Evolutionary conservation across 2,329 filamentous ascomycete species (phyloP).

Genomic region (Penicillium sp.): DNA sequence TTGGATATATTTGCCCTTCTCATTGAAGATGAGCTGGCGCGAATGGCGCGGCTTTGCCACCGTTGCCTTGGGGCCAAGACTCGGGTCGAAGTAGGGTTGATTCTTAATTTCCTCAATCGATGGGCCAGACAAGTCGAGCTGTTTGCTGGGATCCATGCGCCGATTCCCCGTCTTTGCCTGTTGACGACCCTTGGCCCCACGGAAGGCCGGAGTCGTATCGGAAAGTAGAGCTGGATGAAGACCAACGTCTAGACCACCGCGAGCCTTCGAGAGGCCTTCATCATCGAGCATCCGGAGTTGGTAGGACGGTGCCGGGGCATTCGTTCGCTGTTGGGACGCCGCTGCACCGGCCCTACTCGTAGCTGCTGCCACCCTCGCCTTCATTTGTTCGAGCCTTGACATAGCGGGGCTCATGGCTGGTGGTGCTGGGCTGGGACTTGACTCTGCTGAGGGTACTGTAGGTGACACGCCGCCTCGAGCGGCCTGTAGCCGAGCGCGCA

Average conservation of each 20-base stretch:
- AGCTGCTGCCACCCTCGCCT: conserved; percentile 78
- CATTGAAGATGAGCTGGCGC: conserved; percentile 84
- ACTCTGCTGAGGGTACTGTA: conserved; percentile 32
- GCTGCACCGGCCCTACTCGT: conserved; percentile 58
- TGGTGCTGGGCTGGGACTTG: conserved; percentile 46
- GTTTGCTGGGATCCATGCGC: conserved; percentile 46
- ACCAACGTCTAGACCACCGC: conserved; percentile 75
- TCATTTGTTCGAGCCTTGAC: conserved; percentile 77
- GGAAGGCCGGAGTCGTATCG: conserved; percentile 54
- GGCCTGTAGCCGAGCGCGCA: conserved; percentile 54
- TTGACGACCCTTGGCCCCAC: conserved; percentile 49
- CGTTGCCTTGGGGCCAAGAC: conserved; percentile 64
- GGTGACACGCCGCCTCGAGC: conserved; percentile 42
- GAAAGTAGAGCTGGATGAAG: conserved; percentile 75
- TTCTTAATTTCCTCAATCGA: conserved; percentile 64
- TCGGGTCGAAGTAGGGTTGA: conserved; percentile 86
- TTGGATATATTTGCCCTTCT: conserved; percentile 95
- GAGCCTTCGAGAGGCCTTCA: conserved; percentile 56
- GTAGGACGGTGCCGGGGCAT: conserved; percentile 43
- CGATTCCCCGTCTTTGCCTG: conserved; percentile 62
- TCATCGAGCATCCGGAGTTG: conserved; percentile 56
- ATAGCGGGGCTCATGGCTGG: conserved; percentile 51
- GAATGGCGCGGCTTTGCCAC: conserved; percentile 69
- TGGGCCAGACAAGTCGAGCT: conserved; percentile 63
- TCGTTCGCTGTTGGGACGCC: conserved; percentile 53